These are phyloP conservation scores for Amyloporia xantha DNA, from an alignment of 768 basidiomycete genomes.

Conservation along the genomic window DNA sequence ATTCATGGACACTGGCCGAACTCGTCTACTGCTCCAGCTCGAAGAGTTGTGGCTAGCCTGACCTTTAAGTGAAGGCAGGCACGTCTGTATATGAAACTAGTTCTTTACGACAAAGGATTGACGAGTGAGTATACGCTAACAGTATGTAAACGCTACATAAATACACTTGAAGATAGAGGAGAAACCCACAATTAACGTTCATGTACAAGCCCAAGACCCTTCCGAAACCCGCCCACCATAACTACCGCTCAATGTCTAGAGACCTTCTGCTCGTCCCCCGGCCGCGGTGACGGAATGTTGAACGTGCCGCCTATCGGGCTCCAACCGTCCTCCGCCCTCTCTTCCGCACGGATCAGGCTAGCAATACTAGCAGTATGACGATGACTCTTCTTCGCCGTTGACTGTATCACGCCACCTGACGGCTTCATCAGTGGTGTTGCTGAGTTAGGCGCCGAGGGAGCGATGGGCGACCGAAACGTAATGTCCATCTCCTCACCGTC, in stretches of 20 bases:
- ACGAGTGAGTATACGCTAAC: neutral
- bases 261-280: slow-evolving; percentile 4
- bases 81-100: too few relatives aligned
- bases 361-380: slow-evolving; percentile 81
- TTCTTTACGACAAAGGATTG: neutral
- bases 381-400: slow-evolving; percentile 41
- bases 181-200: neutral
- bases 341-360: slow-evolving; percentile 71
- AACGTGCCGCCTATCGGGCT: slow-evolving; percentile 62
- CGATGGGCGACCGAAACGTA: slow-evolving; percentile 60
- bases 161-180: neutral
- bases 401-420: slow-evolving; percentile 18
- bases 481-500: slow-evolving; percentile 68
- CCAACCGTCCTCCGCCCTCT: slow-evolving; percentile 79
- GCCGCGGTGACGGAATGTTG: slow-evolving; percentile 37
- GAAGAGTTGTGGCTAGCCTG: too few relatives aligned
- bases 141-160: neutral
- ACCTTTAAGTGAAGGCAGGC: too few relatives aligned
- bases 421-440: slow-evolving; percentile 30
- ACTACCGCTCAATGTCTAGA: neutral
- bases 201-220: neutral
- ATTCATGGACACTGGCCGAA: too few relatives aligned
- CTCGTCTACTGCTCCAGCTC: too few relatives aligned
- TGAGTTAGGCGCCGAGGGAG: slow-evolving; percentile 26
- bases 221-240: neutral